phyloP scores from a whole-genome alignment of 208 protist genomes.

The Trichomonas gallinae region DNA sequence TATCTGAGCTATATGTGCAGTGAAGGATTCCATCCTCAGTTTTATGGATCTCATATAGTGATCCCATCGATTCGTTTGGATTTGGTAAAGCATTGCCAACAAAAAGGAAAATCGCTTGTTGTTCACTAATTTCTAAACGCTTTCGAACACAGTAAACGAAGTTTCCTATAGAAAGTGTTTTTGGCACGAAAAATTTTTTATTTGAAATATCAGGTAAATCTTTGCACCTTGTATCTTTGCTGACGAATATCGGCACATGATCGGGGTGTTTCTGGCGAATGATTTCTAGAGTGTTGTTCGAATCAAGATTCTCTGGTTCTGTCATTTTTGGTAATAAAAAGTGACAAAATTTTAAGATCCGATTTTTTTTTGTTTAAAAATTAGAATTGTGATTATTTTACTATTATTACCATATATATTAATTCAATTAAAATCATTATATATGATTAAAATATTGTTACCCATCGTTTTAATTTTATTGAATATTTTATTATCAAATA shows the following conservation, averaged over 20 bases:
- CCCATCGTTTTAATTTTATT: no score
- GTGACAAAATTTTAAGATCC: no score
- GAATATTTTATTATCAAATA: no score
- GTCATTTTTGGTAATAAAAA: neutral
- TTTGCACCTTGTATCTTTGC: neutral
- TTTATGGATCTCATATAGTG: neutral
- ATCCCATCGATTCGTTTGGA: neutral
- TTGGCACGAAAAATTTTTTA: slow-evolving; percentile 1
- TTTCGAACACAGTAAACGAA: neutral
- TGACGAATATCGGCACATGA: neutral
- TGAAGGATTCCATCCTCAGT: neutral
- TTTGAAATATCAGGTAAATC: neutral
- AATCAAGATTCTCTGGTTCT: neutral
- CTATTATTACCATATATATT: no score
- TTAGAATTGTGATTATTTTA: no score
- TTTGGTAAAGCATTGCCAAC: neutral
- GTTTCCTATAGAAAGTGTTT: neutral
- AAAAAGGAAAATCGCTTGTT: neutral
- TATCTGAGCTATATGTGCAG: neutral
- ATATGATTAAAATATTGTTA: no score
- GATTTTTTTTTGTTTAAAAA: no score
- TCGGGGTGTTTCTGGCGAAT: neutral
- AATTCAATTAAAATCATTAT: no score
- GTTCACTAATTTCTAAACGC: neutral
- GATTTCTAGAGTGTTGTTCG: neutral